Base-by-base conservation (phyloP, 805 yeast genomes). In the Myxozyma kluyveri region DNA sequence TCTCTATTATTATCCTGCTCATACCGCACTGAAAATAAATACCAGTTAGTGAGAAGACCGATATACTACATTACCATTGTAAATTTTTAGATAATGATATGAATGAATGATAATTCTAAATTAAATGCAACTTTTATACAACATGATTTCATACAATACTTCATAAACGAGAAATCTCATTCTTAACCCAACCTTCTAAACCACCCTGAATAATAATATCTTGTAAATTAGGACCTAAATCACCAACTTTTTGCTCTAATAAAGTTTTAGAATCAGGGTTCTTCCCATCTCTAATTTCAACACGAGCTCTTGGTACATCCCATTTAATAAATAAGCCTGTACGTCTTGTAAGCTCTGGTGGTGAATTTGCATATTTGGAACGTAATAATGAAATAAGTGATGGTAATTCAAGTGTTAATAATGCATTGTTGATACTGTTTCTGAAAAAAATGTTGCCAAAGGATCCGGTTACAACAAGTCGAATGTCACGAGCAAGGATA, bases 171-270 rank as follows among this genome's bases (percentile, higher is more conserved):
- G 46, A 27, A 42, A 59, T 59, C 45, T 68, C 88, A 85, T 19
- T 76, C 70, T 79, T 86, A 52, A 93, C 97, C 99, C 99, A 93
- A 38, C 96, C 95, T 77, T 93, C 99, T 52, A 93, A 80, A 51
- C 99, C 99, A 44, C 99, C 99, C 69, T 88, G 84, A 59, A 91
- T 90, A 60, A 93, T 93, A 65, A 93, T 93, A 63, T 93, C 99
- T 73, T 93, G 99, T 67, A 93, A 77, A 69, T 90, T 90, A 49
- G 89, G 82, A 60, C 99, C 98, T 57, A 93, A 77, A 70, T 93
- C 98, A 54, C 98, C 97, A 44, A 93, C 98, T 71, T 86, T 86
- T 68, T 88, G 95, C 61, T 79, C 79, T 60, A 91, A 74, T 17
- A 90, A 76, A 36, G 83, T 78, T 22, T 61, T 60, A 27, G 77